Conservation (phyloP, 2,329 filamentous ascomycete genomes). For the Pyricularia pennisetigena region DNA sequence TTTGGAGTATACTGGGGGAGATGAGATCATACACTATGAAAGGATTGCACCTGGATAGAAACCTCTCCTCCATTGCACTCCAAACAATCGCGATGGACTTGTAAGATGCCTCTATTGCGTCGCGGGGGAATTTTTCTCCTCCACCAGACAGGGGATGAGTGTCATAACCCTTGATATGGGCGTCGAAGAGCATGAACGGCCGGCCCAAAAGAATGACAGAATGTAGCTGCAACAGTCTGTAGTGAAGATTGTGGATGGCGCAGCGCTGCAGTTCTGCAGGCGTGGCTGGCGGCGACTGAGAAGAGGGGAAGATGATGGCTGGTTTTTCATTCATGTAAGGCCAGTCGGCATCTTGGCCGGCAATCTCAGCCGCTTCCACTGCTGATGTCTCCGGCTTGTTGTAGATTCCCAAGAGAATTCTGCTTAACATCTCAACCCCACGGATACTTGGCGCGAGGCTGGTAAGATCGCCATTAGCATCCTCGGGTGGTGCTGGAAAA, state of each 20-base stretch:
- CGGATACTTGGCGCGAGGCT: slow-evolving; percentile 45
- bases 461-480: slow-evolving; percentile 4
- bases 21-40: slow-evolving; percentile 40
- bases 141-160: slow-evolving; percentile 19
- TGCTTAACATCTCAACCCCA: slow-evolving; percentile 46
- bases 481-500: slow-evolving; percentile 31
- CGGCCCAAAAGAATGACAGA: slow-evolving; percentile 53
- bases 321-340: neutral
- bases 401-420: slow-evolving; percentile 50
- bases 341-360: slow-evolving; percentile 33
- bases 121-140: neutral
- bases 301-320: neutral
- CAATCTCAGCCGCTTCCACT: slow-evolving; percentile 45
- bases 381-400: slow-evolving; percentile 49
- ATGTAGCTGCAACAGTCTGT: slow-evolving; percentile 52
- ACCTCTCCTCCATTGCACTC: slow-evolving; percentile 29
- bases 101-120: slow-evolving; percentile 32
- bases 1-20: neutral
- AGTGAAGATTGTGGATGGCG: slow-evolving; percentile 48
- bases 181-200: slow-evolving; percentile 52
- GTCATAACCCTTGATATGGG: slow-evolving; percentile 27
- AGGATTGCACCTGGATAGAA: slow-evolving; percentile 41
- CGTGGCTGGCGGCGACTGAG: neutral
- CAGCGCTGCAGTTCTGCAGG: neutral
- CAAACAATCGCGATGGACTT: slow-evolving; percentile 38